Percentiles rank a stretch among this genome's conserved stretches.
phyloP scores from a whole-genome alignment of 169 alveolate genomes.

The Cryptosporidium sp. region DNA sequence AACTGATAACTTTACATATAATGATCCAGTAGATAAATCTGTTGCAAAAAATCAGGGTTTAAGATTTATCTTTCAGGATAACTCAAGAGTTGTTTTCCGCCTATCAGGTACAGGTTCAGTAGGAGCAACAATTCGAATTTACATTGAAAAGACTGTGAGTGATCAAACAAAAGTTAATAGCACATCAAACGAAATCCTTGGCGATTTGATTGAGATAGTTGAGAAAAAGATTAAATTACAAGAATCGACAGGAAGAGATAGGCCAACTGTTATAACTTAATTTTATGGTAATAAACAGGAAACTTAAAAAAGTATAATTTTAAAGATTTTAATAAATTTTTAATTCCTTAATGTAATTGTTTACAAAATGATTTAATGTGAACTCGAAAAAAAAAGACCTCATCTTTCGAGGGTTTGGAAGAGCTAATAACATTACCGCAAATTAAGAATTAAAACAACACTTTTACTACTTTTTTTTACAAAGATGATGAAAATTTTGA shows the following conservation, averaged over 20 bases:
- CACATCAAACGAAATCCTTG: conserved; percentile 16
- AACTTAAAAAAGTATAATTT: too few relatives aligned
- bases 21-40: conserved; percentile 94
- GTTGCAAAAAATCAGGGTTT: conserved; percentile 93
- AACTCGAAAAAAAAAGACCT: not conserved
- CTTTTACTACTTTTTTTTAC: not conserved
- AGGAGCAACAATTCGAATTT: conserved; percentile 95
- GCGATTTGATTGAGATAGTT: conserved; percentile 68
- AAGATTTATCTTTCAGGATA: conserved; percentile 89
- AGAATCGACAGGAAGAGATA: conserved; percentile 72
- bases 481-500: not conserved
- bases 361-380: conserved; percentile 9
- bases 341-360: too few relatives aligned
- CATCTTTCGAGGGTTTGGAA: not conserved
- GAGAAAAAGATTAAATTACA: conserved; percentile 19
- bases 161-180: conserved; percentile 48
- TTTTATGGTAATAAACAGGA: not conserved
- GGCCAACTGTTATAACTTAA: conserved; percentile 77
- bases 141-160: conserved; percentile 89
- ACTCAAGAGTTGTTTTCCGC: conserved; percentile 91
- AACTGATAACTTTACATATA: conserved; percentile 89
- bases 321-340: not conserved
- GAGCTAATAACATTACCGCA: too few relatives aligned
- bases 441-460: too few relatives aligned
- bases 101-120: conserved; percentile 91